Conservation (phyloP, 2,329 filamentous ascomycete genomes). For the Fusarium sp. region DNA sequence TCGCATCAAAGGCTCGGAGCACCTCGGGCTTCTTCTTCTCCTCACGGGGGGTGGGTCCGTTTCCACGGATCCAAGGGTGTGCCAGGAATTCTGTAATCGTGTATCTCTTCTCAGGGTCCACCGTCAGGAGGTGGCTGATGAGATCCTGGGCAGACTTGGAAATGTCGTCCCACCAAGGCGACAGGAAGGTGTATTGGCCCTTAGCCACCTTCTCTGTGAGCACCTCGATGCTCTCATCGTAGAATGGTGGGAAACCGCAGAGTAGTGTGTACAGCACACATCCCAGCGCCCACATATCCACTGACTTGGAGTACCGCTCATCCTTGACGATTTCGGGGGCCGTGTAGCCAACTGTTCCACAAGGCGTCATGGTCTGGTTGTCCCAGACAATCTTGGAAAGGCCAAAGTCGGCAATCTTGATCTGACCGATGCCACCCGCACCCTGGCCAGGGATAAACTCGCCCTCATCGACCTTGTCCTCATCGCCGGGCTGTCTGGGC, state of each 20-base stretch:
- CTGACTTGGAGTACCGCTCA: slow-evolving; percentile 97
- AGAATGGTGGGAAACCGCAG: slow-evolving; percentile 97
- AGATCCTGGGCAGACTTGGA: slow-evolving; percentile 94
- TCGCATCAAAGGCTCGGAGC: slow-evolving; percentile 67
- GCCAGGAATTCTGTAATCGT: slow-evolving; percentile 91
- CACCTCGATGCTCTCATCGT: slow-evolving; percentile 97
- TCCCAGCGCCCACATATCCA: slow-evolving; percentile 99
- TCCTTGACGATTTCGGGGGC: slow-evolving; percentile 99
- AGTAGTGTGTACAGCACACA: slow-evolving; percentile 97
- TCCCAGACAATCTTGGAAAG: slow-evolving; percentile 99
- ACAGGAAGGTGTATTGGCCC: slow-evolving; percentile 97
- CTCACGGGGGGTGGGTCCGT: slow-evolving; percentile 65
- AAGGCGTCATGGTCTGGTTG: slow-evolving; percentile 98
- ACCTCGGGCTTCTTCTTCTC: slow-evolving; percentile 65
- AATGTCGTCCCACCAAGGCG: slow-evolving; percentile 99
- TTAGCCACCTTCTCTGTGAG: slow-evolving; percentile 97
- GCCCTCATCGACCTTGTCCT: slow-evolving; percentile 97
- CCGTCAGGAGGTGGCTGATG: slow-evolving; percentile 90
- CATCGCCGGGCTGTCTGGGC: slow-evolving; percentile 86
- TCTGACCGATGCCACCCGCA: slow-evolving; percentile 88
- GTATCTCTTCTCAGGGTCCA: slow-evolving; percentile 94
- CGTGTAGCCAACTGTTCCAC: slow-evolving; percentile 97
- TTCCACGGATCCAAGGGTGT: slow-evolving; percentile 91
- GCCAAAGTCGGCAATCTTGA: slow-evolving; percentile 98
- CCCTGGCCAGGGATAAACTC: slow-evolving; percentile 87